phyloP scores from a whole-genome alignment of 2,329 filamentous ascomycete genomes.

The Pseudogymnoascus sp. region DNA sequence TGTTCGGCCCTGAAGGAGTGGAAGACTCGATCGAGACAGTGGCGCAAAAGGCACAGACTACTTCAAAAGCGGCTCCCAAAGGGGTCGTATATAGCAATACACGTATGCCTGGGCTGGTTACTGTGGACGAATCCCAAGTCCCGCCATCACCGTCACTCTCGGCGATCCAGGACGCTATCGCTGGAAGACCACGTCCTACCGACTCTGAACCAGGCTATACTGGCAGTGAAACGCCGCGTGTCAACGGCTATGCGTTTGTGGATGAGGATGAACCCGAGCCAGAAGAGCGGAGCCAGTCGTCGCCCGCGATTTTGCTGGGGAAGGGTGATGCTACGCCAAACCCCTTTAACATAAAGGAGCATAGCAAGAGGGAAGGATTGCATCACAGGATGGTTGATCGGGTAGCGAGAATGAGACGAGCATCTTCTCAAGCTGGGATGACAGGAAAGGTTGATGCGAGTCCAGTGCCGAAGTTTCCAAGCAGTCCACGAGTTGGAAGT shows the following conservation, averaged over 20 bases:
- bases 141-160: conserved; percentile 78
- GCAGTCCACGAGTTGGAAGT: conserved; percentile 47
- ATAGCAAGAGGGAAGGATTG: conserved; percentile 67
- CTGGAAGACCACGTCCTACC: conserved; percentile 55
- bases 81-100: conserved; percentile 77
- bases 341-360: conserved; percentile 71
- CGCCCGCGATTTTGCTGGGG: conserved; percentile 47
- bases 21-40: conserved; percentile 53
- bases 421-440: conserved; percentile 48
- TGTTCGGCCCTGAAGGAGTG: conserved; percentile 68
- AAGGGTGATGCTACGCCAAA: conserved; percentile 57
- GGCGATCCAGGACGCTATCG: conserved; percentile 74
- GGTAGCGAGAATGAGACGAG: conserved; percentile 63
- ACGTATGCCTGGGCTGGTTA: conserved; percentile 49
- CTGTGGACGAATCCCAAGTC: conserved; percentile 31
- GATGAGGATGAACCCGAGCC: conserved; percentile 59
- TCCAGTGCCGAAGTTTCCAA: conserved; percentile 62
- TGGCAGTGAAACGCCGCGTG: conserved; percentile 69
- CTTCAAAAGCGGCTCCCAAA: conserved; percentile 68
- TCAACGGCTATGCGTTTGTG: conserved; percentile 92
- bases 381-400: conserved; percentile 82
- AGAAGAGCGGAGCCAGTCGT: conserved; percentile 29
- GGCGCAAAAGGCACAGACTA: conserved; percentile 57
- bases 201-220: conserved; percentile 52
- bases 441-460: conserved; percentile 50